These are phyloP conservation scores for Picochlorum sp. DNA, from an alignment of 139 green algal species.

Conservation along the genomic window DNA sequence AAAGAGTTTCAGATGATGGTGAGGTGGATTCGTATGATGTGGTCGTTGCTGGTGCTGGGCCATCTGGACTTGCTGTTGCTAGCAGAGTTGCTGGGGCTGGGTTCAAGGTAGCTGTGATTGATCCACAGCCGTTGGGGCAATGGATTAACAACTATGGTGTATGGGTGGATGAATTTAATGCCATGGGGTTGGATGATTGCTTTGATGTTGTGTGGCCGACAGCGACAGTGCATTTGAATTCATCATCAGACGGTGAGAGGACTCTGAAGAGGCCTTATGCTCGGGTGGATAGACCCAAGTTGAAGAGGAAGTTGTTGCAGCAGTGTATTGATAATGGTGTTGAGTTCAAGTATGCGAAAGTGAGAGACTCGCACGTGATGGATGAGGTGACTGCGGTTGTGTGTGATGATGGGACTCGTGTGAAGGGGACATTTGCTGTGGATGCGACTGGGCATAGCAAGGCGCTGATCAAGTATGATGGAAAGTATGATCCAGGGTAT, in stretches of 20 bases:
- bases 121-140: slow-evolving; percentile 61
- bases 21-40: slow-evolving; percentile 49
- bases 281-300: slow-evolving; percentile 76
- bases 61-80: slow-evolving; percentile 74
- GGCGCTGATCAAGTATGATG: slow-evolving; percentile 80
- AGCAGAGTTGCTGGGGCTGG: slow-evolving; percentile 48
- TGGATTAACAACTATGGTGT: slow-evolving; percentile 99
- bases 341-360: slow-evolving; percentile 52
- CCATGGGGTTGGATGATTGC: slow-evolving; percentile 81
- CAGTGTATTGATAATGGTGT: slow-evolving; percentile 39
- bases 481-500: slow-evolving; percentile 79
- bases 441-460: slow-evolving; percentile 87
- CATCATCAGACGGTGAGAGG: background rate
- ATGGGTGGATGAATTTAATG: slow-evolving; percentile 96
- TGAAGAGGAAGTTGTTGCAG: slow-evolving; percentile 84
- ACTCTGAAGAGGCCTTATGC: slow-evolving; percentile 77
- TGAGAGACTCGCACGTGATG: slow-evolving; percentile 9
- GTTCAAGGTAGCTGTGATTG: slow-evolving; percentile 73
- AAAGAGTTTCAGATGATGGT: background rate
- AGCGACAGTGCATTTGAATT: slow-evolving; percentile 81
- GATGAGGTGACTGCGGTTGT: slow-evolving; percentile 23
- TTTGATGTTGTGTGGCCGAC: slow-evolving; percentile 75
- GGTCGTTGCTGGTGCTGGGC: slow-evolving; percentile 80
- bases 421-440: slow-evolving; percentile 60
- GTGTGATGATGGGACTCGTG: slow-evolving; percentile 34